These are phyloP conservation scores for Raffaelea albimanens DNA, from an alignment of 2,329 filamentous ascomycete genomes.

Conservation along the genomic window DNA sequence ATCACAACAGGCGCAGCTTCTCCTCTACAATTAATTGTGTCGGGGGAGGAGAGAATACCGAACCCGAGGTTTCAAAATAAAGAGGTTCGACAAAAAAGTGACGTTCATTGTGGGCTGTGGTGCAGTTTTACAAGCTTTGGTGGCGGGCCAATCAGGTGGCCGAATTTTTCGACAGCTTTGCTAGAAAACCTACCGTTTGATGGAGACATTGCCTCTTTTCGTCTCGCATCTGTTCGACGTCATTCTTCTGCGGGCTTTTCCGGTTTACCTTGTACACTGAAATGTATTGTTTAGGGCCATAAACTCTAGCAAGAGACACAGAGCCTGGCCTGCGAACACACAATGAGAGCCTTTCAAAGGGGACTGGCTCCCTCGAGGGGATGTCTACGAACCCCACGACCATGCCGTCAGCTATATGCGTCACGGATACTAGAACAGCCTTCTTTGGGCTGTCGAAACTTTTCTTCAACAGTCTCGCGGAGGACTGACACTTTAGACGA, in stretches of 20 bases:
- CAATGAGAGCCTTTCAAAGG: too few relatives aligned
- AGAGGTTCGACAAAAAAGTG: not conserved
- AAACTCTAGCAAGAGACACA: too few relatives aligned
- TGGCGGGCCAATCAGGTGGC: constrained; percentile 2
- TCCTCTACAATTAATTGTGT: too few relatives aligned
- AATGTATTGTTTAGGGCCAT: too few relatives aligned
- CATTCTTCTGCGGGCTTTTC: not conserved
- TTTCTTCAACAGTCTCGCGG: constrained; percentile 18
- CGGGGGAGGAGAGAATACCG: too few relatives aligned
- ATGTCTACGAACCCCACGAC: not conserved
- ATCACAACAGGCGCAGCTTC: too few relatives aligned
- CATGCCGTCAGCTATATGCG: not conserved
- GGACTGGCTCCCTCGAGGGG: too few relatives aligned
- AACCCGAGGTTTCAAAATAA: too few relatives aligned
- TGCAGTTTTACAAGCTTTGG: not conserved
- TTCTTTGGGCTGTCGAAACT: not conserved
- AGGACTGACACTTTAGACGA: constrained; percentile 14
- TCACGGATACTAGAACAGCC: not conserved
- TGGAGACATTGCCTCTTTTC: not conserved
- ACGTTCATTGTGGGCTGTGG: not conserved
- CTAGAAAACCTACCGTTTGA: too few relatives aligned
- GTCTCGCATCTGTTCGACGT: too few relatives aligned
- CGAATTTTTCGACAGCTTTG: not conserved
- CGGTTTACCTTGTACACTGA: too few relatives aligned
- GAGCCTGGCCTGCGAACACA: too few relatives aligned